Percentiles rank a stretch among this genome's conserved stretches.
phyloP scores from a whole-genome alignment of 2,329 filamentous ascomycete genomes.

The Penicillium expansum region DNA sequence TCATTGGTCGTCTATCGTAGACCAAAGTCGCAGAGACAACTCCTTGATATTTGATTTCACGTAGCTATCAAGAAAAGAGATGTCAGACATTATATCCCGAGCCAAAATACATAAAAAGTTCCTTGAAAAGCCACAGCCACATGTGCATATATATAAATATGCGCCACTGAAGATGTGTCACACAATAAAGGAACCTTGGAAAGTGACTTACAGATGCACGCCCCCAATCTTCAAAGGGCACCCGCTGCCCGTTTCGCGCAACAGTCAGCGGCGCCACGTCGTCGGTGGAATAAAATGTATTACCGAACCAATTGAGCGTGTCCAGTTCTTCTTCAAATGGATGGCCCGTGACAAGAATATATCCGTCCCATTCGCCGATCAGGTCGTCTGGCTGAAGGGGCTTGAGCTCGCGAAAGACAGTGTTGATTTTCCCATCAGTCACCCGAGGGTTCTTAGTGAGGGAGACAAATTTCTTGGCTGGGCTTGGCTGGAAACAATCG shows the following conservation, averaged over 20 bases:
- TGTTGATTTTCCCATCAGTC: slow-evolving; percentile 2
- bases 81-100: neutral
- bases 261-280: slow-evolving; percentile 34
- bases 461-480: slow-evolving; percentile 10
- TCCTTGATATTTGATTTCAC: slow-evolving; percentile 16
- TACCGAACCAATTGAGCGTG: slow-evolving; percentile 32
- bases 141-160: neutral
- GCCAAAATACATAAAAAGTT: neutral
- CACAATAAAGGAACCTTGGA: neutral
- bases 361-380: slow-evolving; percentile 32
- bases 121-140: neutral
- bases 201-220: slow-evolving; percentile 11
- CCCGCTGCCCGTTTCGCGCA: slow-evolving; percentile 10
- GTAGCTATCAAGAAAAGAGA: slow-evolving; percentile 2
- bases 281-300: slow-evolving; percentile 28
- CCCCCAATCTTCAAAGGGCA: slow-evolving; percentile 16
- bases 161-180: neutral
- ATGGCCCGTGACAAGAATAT: slow-evolving; percentile 28
- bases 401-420: slow-evolving; percentile 14
- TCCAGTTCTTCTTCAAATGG: slow-evolving; percentile 21
- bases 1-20: slow-evolving; percentile 15
- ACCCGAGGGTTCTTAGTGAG: slow-evolving; percentile 7
- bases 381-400: slow-evolving; percentile 24
- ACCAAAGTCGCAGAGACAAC: slow-evolving; percentile 16
- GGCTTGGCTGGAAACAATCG: slow-evolving; percentile 11